These are phyloP conservation scores for Malassezia furfur DNA, from an alignment of 1,284 basidiomycete species.

Conservation along the genomic window DNA sequence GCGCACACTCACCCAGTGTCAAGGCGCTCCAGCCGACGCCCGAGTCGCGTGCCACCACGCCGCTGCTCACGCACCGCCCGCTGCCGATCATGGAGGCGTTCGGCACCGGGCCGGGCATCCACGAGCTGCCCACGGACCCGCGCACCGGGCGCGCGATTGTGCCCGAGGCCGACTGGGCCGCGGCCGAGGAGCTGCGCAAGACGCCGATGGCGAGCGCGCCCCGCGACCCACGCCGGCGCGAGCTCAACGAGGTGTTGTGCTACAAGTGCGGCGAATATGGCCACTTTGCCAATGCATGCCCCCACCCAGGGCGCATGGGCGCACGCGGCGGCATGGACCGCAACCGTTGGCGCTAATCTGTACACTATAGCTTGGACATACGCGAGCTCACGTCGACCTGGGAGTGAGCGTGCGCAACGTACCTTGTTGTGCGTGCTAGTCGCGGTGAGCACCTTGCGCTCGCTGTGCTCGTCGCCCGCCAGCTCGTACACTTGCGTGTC, in stretches of 20 bases:
- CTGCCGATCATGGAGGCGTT: constrained; percentile 43
- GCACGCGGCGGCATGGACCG: neutral
- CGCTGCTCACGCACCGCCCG: constrained; percentile 39
- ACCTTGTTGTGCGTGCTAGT: constrained; percentile 9
- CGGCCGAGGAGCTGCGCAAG: constrained; percentile 9
- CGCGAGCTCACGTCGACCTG: constrained; percentile 4
- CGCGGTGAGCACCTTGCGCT: constrained; percentile 2
- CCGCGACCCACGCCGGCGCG: constrained; percentile 18
- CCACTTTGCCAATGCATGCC: constrained; percentile 45
- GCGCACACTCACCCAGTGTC: constrained; percentile 19
- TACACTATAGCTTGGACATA: constrained; percentile 1
- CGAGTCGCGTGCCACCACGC: constrained; percentile 37
- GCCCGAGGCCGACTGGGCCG: constrained; percentile 1
- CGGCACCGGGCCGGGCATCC: constrained; percentile 17
- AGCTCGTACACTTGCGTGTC: constrained; percentile 27
- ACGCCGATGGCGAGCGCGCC: constrained; percentile 14
- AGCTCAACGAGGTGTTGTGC: constrained; percentile 38
- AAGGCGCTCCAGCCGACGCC: constrained; percentile 39
- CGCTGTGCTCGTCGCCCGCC: constrained; percentile 5
- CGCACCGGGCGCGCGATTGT: constrained; percentile 15
- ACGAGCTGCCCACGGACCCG: constrained; percentile 14
- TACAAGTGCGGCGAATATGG: constrained; percentile 45
- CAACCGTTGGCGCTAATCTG: neutral
- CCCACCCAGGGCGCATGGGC: constrained; percentile 33
- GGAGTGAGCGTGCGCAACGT: neutral